Percentiles rank a stretch among this genome's conserved stretches.
Conservation (phyloP, 768 basidiomycete genomes). For the Lactarius sp. region DNA sequence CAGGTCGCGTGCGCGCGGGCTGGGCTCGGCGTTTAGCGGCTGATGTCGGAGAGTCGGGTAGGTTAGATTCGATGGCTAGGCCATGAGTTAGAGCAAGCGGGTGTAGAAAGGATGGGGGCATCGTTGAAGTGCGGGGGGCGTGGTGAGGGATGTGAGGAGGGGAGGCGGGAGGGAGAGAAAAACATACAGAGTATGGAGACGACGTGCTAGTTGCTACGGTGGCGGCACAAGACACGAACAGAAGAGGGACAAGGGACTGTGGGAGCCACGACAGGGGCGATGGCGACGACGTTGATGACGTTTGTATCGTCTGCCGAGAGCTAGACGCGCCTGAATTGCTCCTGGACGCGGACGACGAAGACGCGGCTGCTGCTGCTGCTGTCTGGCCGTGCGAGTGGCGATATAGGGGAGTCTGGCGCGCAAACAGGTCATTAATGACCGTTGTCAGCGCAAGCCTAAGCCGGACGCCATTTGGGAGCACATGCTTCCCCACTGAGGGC, state of each 20-base stretch:
- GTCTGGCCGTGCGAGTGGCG: conserved; percentile 22
- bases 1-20: conserved; percentile 42
- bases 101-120: neutral
- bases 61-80: conserved; percentile 7
- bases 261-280: conserved; percentile 2
- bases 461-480: conserved; percentile 75
- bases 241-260: conserved; percentile 25
- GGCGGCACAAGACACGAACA: conserved; percentile 28
- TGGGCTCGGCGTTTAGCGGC: conserved; percentile 25
- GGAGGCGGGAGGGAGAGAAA: conserved; percentile 21
- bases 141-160: neutral
- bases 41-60: conserved; percentile 10
- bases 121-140: neutral
- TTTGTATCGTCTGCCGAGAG: conserved; percentile 27
- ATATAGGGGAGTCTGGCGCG: conserved; percentile 53
- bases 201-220: neutral
- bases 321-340: conserved; percentile 27
- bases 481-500: conserved; percentile 46
- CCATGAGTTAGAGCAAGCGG: conserved; percentile 22
- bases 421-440: conserved; percentile 78
- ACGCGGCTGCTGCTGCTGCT: conserved; percentile 16
- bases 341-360: conserved; percentile 24
- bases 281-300: conserved; percentile 24
- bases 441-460: conserved; percentile 70
- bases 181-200: conserved; percentile 30